Percentiles rank a stretch among this genome's conserved stretches.
phyloP scores from a whole-genome alignment of 139 green algal species.

The Spirogloea muscicola region DNA sequence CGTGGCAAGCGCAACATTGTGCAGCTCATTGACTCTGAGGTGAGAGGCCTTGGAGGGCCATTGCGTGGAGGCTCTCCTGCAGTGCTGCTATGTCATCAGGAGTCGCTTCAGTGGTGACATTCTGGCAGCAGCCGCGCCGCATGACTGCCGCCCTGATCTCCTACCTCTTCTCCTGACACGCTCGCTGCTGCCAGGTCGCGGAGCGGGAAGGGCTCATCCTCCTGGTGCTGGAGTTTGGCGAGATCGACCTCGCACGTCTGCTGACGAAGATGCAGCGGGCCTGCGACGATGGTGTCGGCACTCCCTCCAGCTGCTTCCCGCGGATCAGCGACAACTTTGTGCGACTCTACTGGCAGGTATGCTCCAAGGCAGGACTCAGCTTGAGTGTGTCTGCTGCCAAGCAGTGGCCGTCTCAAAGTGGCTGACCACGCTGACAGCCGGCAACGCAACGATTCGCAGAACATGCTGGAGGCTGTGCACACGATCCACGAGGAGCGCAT shows the following conservation, averaged over 20 bases:
- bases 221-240: conserved; percentile 94
- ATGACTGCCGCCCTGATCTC: no score
- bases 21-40: conserved; percentile 84
- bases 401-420: background rate
- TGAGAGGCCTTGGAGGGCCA: no score
- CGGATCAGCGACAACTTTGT: conserved; percentile 90
- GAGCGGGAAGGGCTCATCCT: conserved; percentile 74
- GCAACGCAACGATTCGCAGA: conserved; percentile 51
- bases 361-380: no score
- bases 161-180: no score
- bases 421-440: background rate
- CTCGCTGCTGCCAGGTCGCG: conserved; percentile 66
- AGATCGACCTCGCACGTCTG: conserved; percentile 91
- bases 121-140: no score
- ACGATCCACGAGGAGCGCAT: conserved; percentile 90
- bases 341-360: conserved; percentile 80
- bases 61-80: background rate
- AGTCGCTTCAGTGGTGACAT: no score
- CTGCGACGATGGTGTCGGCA: background rate
- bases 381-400: background rate
- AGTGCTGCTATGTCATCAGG: background rate
- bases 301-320: background rate
- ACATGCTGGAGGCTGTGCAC: conserved; percentile 94
- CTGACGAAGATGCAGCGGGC: conserved; percentile 57
- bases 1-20: conserved; percentile 85